Percentiles rank a stretch among this genome's conserved stretches.
Evolutionary conservation across 306 rosid genomes (phyloP).

Genomic region (Vigna unguiculata): DNA sequence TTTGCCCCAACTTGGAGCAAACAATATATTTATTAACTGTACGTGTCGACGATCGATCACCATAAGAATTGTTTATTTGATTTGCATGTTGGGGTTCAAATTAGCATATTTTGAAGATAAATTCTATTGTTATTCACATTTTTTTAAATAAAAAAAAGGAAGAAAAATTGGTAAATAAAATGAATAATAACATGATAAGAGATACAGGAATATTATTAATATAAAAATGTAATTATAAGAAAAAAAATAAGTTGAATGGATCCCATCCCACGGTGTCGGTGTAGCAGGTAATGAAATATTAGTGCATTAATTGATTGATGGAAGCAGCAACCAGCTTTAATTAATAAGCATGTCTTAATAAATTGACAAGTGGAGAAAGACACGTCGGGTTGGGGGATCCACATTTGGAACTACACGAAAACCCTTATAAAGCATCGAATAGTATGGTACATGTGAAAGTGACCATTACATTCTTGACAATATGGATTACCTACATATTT

Average conservation of each 20-base stretch:
- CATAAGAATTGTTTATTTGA: conserved; percentile 38
- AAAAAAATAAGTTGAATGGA: conserved; percentile 31
- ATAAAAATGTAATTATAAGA: not conserved
- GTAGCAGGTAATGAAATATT: conserved; percentile 44
- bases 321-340: conserved; percentile 29
- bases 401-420: conserved; percentile 45
- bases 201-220: not conserved
- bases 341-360: conserved; percentile 23
- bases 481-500: conserved; percentile 5
- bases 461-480: not conserved
- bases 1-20: conserved; percentile 52
- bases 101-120: not conserved
- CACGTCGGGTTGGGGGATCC: conserved; percentile 48
- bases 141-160: not conserved
- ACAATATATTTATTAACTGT: conserved; percentile 39
- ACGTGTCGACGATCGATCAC: conserved; percentile 46
- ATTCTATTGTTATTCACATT: not conserved
- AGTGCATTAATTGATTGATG: conserved; percentile 35
- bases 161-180: not conserved
- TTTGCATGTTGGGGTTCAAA: not conserved
- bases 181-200: not conserved
- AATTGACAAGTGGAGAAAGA: conserved; percentile 50
- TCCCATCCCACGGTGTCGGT: conserved; percentile 50
- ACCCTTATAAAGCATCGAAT: conserved; percentile 37
- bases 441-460: conserved; percentile 4